These are phyloP conservation scores for Thinopyrum elongatum DNA, from an alignment of 176 grass and related monocot genomes.

Conservation along the genomic window DNA sequence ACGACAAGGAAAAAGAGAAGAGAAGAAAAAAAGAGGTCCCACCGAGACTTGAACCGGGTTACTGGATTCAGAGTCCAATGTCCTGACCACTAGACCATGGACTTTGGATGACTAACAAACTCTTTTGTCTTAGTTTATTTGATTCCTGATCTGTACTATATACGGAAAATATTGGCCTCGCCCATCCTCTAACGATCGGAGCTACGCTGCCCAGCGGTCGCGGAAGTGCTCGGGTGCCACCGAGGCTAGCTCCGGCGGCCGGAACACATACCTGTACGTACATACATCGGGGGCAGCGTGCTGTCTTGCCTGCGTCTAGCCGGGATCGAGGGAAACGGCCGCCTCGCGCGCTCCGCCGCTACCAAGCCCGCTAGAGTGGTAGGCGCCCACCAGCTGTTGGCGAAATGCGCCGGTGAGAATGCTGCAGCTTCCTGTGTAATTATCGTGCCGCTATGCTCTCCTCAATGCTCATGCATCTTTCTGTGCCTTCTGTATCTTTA, in stretches of 20 bases:
- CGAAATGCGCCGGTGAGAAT: constrained; percentile 18
- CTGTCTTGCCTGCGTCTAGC: not conserved
- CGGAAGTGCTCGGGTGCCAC: not conserved
- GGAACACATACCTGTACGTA: not conserved
- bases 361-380: not conserved
- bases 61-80: constrained; percentile 70
- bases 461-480: too few relatives aligned
- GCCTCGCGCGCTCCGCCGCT: not conserved
- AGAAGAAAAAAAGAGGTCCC: not conserved
- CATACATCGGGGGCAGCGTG: not conserved
- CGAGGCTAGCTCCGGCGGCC: not conserved
- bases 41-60: constrained; percentile 72
- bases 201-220: not conserved
- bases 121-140: not conserved
- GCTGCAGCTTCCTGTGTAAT: not conserved
- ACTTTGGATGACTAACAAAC: not conserved
- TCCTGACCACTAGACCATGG: constrained; percentile 71
- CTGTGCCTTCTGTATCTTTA: not conserved
- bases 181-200: not conserved
- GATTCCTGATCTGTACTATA: fast-evolving
- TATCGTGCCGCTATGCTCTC: not conserved
- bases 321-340: not conserved
- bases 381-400: not conserved
- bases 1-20: not conserved
- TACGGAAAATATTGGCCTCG: not conserved